A percentile compares a stretch with the other conserved stretches of the same genome.
These are phyloP conservation scores for Colletotrichum chlorophyti DNA, from an alignment of 2,329 filamentous ascomycete genomes.

Conservation along the genomic window DNA sequence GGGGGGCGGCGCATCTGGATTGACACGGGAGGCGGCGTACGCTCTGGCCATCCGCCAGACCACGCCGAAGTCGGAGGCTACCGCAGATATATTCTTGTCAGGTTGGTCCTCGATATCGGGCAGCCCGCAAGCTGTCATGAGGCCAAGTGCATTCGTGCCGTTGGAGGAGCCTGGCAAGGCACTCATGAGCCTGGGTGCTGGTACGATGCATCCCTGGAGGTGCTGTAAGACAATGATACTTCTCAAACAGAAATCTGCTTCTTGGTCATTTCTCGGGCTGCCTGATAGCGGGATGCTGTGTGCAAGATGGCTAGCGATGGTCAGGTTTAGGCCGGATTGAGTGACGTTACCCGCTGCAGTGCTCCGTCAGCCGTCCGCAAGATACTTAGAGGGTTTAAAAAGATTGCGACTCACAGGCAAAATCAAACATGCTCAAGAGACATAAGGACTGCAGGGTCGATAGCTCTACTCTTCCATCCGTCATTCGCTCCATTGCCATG, in stretches of 20 bases:
- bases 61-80: conserved; percentile 50
- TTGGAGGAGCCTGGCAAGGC: background rate
- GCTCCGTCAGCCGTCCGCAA: background rate
- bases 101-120: background rate
- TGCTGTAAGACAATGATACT: conserved; percentile 50
- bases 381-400: background rate
- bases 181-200: background rate
- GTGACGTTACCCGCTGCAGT: conserved; percentile 32
- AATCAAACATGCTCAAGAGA: conserved; percentile 44
- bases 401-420: conserved; percentile 36
- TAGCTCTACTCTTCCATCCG: conserved; percentile 42
- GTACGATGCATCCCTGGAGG: conserved; percentile 43
- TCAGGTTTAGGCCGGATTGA: conserved; percentile 32
- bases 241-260: conserved; percentile 42
- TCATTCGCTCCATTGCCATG: conserved; percentile 41
- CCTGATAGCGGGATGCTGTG: conserved; percentile 29
- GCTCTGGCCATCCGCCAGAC: conserved; percentile 54
- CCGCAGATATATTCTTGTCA: conserved; percentile 50
- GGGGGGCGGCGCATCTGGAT: conserved; percentile 44
- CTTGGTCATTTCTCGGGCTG: conserved; percentile 31
- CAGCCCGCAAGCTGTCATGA: background rate
- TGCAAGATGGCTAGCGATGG: conserved; percentile 33
- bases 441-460: conserved; percentile 47
- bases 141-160: background rate
- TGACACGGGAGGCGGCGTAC: conserved; percentile 53